Percentiles rank a stretch among this genome's conserved stretches.
Evolutionary conservation across 345 rosid genomes (phyloP).

Genomic region (Microcos paniculata): DNA sequence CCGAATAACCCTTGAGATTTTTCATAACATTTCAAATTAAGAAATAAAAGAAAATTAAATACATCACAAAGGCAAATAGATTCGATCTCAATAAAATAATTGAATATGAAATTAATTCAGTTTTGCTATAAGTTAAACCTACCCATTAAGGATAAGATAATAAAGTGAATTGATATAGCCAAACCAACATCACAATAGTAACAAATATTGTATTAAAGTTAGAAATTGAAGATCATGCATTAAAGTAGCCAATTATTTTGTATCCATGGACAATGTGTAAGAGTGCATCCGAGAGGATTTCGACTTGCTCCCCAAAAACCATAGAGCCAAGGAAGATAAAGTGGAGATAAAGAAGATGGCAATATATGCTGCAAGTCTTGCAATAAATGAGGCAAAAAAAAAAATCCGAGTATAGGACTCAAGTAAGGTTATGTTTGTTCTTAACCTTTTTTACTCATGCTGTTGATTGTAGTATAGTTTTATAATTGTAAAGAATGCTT

Average conservation of each 20-base stretch:
- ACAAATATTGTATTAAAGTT: too few species aligned
- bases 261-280: conserved; percentile 47
- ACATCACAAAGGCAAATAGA: too few species aligned
- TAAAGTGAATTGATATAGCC: too few species aligned
- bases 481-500: not conserved
- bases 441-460: conserved; percentile 7
- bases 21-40: too few species aligned
- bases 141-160: too few species aligned
- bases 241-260: conserved; percentile 52
- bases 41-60: too few species aligned
- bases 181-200: too few species aligned
- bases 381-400: conserved; percentile 38
- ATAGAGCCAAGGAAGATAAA: conserved; percentile 50
- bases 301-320: conserved; percentile 41
- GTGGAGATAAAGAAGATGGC: conserved; percentile 60
- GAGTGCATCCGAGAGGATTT: conserved; percentile 52
- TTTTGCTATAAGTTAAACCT: too few species aligned
- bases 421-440: conserved; percentile 26
- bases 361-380: conserved; percentile 39
- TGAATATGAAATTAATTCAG: too few species aligned
- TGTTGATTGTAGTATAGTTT: not conserved
- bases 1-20: too few species aligned
- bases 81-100: too few species aligned
- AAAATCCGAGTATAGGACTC: conserved; percentile 19
- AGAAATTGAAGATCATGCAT: too few species aligned